These are phyloP conservation scores for Aspergillus bridgeri DNA, from an alignment of 495 filamentous ascomycete species.

Conservation along the genomic window DNA sequence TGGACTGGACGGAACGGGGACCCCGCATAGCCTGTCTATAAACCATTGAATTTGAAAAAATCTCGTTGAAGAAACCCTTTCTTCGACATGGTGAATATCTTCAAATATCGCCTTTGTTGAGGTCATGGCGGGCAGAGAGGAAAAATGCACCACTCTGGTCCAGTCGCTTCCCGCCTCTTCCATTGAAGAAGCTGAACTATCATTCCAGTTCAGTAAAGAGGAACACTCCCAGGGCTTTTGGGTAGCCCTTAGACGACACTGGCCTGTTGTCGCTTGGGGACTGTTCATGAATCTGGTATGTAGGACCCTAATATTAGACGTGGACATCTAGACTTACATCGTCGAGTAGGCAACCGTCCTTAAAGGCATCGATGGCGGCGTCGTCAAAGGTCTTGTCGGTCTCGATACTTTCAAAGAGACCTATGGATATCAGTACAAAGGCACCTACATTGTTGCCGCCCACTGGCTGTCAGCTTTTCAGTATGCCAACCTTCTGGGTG, in stretches of 20 bases:
- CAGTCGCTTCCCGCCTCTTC: slow-evolving; percentile 9
- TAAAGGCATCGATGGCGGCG: slow-evolving; percentile 31
- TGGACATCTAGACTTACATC: neutral
- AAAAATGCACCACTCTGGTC: slow-evolving; percentile 13
- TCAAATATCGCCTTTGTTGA: neutral
- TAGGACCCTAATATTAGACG: neutral
- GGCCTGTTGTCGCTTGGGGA: slow-evolving; percentile 30
- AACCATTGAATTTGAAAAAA: neutral
- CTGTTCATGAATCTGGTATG: slow-evolving; percentile 31
- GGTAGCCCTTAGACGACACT: slow-evolving; percentile 25
- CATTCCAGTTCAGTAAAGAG: slow-evolving; percentile 23
- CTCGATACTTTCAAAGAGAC: slow-evolving; percentile 29
- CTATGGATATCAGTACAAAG: slow-evolving; percentile 28
- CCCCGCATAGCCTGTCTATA: neutral
- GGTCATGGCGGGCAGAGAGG: neutral
- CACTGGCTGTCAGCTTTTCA: slow-evolving; percentile 51
- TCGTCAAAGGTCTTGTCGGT: slow-evolving; percentile 30
- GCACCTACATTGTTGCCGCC: slow-evolving; percentile 25
- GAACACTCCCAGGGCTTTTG: slow-evolving; percentile 29
- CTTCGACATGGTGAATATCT: neutral
- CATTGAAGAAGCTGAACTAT: slow-evolving; percentile 20
- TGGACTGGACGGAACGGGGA: neutral
- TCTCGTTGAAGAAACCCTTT: neutral
- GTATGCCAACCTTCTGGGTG: slow-evolving; percentile 69
- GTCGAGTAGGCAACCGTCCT: slow-evolving; percentile 23